These are phyloP conservation scores for Kwoniella shandongensis DNA, from an alignment of 768 basidiomycete species.

Conservation along the genomic window DNA sequence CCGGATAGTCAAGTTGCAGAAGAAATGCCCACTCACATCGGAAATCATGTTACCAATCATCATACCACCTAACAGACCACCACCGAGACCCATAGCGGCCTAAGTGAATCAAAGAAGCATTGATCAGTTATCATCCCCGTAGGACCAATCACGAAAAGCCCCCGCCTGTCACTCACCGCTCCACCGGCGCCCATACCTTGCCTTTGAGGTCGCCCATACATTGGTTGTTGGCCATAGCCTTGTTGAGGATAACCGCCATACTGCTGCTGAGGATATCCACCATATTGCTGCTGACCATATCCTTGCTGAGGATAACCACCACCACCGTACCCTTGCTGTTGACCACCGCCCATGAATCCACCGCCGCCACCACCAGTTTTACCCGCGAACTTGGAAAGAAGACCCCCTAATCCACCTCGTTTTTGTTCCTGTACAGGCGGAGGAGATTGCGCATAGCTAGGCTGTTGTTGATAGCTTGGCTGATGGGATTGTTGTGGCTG, in stretches of 20 bases:
- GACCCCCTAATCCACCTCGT: constrained; percentile 37
- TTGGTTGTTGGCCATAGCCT: constrained; percentile 23
- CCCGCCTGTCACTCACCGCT: constrained; percentile 19
- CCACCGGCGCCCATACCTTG: constrained; percentile 46
- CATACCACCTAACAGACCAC: constrained; percentile 47
- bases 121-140: too few species aligned
- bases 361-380: not conserved
- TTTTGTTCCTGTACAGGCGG: constrained; percentile 10
- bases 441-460: constrained; percentile 11
- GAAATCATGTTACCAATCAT: constrained; percentile 43
- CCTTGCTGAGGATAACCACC: constrained; percentile 16
- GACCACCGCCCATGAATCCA: constrained; percentile 10
- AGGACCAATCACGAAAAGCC: not conserved
- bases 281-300: constrained; percentile 31
- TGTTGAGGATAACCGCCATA: constrained; percentile 31
- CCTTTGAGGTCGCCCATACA: constrained; percentile 21
- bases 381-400: constrained; percentile 37
- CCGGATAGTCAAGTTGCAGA: not conserved
- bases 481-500: constrained; percentile 17
- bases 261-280: constrained; percentile 24
- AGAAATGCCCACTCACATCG: constrained; percentile 32
- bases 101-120: constrained; percentile 10
- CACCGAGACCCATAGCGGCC: constrained; percentile 43
- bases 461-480: constrained; percentile 10
- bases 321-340: constrained; percentile 17